Base-by-base conservation (phyloP, 805 yeast genomes). In the Candida pseudofarinosa region DNA sequence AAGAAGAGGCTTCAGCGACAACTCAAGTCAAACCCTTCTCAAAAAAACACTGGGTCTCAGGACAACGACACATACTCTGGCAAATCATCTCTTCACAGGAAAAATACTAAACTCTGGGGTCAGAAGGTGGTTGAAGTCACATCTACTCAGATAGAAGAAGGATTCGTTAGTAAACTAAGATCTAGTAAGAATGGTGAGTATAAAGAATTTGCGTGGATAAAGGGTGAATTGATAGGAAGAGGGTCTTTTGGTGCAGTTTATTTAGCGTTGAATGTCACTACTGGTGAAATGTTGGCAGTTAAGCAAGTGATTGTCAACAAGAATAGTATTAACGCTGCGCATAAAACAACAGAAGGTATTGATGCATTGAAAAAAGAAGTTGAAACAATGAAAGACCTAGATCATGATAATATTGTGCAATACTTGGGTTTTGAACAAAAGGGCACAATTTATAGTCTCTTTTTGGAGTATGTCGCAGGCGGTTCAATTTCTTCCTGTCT, bases 231-330 rank as follows among this genome's bases (percentile, higher is more conserved):
- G 48, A 88, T 93, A 44, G 99, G 99, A 0, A 80, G 88, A 45
- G 99, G 99, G 0, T 90, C 97, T 1, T 93, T 90, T 70, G 99
- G 99, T 7, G 83, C 87, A 31, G 99, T 93, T 1, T 91, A 76
- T 57, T 71, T 93, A 43, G 97, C 96, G 1, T 73, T 93, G 56
- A 93, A 93, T 62, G 90, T 89, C 14, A 93, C 98, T 1, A 88
- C 96, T 0, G 98, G 98, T 42, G 99, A 93, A 56, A 89, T 93
- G 96, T 85, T 93, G 69, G 99, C 99, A 0, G 99, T 93, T 2
- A 93, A 93, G 58, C 99, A 93, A 63, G 97, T 91, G 2, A 82
- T 77, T 34, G 83, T 84, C 10, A 82, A 87, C 0, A 47, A 54
- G 8, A 53, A 53, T 13, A 48, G 46, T 16, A 48, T 48, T 4